Conservation (phyloP, 2,329 filamentous ascomycete genomes). For the Epichloe uncinata region DNA sequence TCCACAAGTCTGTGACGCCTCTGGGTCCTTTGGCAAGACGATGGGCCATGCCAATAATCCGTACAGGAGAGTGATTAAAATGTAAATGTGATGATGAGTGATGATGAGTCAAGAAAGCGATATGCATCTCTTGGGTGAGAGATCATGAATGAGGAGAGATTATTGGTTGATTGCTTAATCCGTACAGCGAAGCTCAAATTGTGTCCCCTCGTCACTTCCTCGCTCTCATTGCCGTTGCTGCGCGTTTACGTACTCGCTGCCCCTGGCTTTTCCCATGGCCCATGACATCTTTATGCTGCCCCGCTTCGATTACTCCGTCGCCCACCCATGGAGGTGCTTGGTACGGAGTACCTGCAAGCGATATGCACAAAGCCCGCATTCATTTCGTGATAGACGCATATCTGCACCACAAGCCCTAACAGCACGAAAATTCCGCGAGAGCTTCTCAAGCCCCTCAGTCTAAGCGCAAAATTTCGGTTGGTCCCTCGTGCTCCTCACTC, state of each 20-base stretch:
- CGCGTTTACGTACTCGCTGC: no score
- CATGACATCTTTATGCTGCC: conserved; percentile 9
- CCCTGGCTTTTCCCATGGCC: not conserved
- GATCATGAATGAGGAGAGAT: no score
- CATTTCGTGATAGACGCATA: conserved; percentile 13
- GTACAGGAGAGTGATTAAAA: not conserved
- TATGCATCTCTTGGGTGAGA: not conserved
- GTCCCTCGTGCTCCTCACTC: conserved; percentile 16
- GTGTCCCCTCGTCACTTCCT: not conserved
- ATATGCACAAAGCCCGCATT: conserved; percentile 14
- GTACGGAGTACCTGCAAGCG: conserved; percentile 12
- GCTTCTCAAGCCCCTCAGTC: conserved; percentile 13
- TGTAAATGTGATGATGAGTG: conserved; percentile 1
- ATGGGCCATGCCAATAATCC: not conserved
- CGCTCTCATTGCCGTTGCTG: not conserved
- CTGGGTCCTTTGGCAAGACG: not conserved
- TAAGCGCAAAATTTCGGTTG: conserved; percentile 23
- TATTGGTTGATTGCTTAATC: no score
- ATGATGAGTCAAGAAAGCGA: not conserved
- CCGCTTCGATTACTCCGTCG: conserved; percentile 16
- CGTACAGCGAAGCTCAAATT: not conserved
- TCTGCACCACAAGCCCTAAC: conserved; percentile 26
- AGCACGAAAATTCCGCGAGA: conserved; percentile 22
- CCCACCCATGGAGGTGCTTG: no score
- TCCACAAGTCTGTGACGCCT: conserved; percentile 3